These are phyloP conservation scores for Podochytrium sp. DNA, from an alignment of 192 early-diverging fungal species.

Conservation along the genomic window DNA sequence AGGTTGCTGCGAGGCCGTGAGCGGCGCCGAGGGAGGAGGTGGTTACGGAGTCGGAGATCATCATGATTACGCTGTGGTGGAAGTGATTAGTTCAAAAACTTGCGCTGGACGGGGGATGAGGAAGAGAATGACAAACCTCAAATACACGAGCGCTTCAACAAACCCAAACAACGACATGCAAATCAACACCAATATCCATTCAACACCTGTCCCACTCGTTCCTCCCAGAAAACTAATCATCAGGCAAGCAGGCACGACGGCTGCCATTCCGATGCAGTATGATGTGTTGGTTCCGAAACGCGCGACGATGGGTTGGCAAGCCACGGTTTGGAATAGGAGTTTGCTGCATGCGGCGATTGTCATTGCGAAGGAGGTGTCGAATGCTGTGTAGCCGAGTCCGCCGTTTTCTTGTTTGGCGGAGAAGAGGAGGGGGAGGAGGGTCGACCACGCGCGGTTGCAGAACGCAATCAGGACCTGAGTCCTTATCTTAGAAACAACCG, in stretches of 20 bases:
- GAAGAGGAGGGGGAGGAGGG: conserved; percentile 48
- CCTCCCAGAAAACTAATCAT: conserved; percentile 19
- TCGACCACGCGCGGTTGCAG: conserved; percentile 43
- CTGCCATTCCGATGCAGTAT: conserved; percentile 32
- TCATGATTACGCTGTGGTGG: conserved; percentile 38
- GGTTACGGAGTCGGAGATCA: conserved; percentile 43
- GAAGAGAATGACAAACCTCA: conserved; percentile 1
- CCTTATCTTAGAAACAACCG: too few species aligned
- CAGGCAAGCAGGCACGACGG: conserved; percentile 22
- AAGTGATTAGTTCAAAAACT: too few species aligned
- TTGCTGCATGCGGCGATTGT: conserved; percentile 40
- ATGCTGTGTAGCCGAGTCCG: conserved; percentile 36
- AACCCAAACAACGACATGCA: conserved; percentile 38
- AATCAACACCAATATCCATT: conserved; percentile 1
- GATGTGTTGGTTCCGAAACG: conserved; percentile 16
- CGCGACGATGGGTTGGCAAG: conserved; percentile 26
- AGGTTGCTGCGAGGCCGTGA: conserved; percentile 47
- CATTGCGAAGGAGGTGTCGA: conserved; percentile 30
- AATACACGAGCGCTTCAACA: conserved; percentile 40
- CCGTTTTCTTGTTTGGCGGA: conserved; percentile 30
- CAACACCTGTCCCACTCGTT: neutral
- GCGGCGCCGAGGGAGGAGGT: conserved; percentile 35
- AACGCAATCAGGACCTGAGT: conserved; percentile 43
- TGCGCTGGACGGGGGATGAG: neutral
- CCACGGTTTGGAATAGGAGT: conserved; percentile 39